phyloP scores from a whole-genome alignment of 139 green algal genomes.

The Deuterostichococcus epilithicus region DNA sequence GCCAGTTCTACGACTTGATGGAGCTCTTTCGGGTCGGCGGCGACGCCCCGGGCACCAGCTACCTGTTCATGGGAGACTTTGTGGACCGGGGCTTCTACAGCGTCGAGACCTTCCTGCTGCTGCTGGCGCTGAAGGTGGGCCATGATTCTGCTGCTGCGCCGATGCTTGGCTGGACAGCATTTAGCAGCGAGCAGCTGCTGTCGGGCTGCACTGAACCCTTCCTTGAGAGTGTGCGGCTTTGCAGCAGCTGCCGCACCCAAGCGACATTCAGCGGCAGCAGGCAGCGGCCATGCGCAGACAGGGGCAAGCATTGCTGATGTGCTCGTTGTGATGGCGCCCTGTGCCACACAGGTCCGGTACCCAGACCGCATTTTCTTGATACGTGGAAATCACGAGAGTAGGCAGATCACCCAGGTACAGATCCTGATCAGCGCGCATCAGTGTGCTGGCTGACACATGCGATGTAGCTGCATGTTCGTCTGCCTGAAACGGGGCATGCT shows the following conservation, averaged over 20 bases:
- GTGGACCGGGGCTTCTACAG: constrained; percentile 98
- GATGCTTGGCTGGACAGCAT: too few species aligned
- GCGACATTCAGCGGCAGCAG: too few species aligned
- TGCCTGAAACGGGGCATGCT: neutral
- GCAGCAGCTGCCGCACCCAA: too few species aligned
- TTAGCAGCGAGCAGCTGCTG: too few species aligned
- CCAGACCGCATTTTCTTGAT: constrained; percentile 95
- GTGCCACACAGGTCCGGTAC: constrained; percentile 71
- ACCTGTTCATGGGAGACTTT: constrained; percentile 99
- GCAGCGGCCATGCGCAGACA: too few species aligned
- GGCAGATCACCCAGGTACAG: constrained; percentile 96
- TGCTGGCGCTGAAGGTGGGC: constrained; percentile 91
- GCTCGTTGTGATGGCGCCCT: neutral
- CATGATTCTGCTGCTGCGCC: neutral
- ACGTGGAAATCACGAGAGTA: constrained; percentile 95
- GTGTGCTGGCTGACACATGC: neutral
- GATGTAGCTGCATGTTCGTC: neutral
- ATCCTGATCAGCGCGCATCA: neutral
- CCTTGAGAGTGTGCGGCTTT: too few species aligned
- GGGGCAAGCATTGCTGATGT: too few species aligned
- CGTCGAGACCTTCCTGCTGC: constrained; percentile 96
- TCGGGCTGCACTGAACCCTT: too few species aligned
- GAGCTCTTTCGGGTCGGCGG: constrained; percentile 98
- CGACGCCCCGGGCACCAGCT: constrained; percentile 95
- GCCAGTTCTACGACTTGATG: constrained; percentile 95